phyloP scores from a whole-genome alignment of 1,284 basidiomycete genomes.

The Cryptococcus sp. region DNA sequence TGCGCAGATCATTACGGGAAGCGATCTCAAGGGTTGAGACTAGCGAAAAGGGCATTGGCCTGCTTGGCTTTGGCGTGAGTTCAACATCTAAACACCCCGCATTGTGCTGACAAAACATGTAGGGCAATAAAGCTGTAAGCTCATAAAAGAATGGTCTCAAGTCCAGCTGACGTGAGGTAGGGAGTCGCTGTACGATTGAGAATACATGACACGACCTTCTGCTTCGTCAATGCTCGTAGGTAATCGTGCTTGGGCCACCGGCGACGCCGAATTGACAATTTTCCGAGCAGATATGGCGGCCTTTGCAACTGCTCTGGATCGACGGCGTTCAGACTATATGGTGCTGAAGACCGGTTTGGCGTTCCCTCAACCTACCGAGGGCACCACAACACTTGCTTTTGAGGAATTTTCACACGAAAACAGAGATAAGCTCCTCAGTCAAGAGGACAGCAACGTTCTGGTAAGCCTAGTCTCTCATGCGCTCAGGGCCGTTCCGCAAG shows the following conservation, averaged over 20 bases:
- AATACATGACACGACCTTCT: constrained; percentile 51
- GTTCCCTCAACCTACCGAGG: constrained; percentile 27
- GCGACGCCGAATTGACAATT: constrained; percentile 39
- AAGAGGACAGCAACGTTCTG: constrained; percentile 39
- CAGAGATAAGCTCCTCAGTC: constrained; percentile 14
- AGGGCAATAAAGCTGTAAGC: constrained; percentile 23
- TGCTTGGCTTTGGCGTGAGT: constrained; percentile 46
- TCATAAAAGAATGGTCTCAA: neutral
- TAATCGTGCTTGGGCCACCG: constrained; percentile 26
- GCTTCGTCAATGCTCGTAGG: constrained; percentile 62
- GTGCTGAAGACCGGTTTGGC: constrained; percentile 27
- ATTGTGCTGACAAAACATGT: neutral
- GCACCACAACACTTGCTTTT: constrained; percentile 29
- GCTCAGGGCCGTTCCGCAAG: no score
- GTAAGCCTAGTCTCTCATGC: constrained; percentile 15
- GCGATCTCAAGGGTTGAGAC: constrained; percentile 32
- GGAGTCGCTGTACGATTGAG: constrained; percentile 51
- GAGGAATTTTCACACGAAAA: constrained; percentile 38
- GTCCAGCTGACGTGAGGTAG: constrained; percentile 11
- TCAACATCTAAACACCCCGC: no score
- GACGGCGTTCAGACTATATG: constrained; percentile 44
- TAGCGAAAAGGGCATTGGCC: constrained; percentile 42
- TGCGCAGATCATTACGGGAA: constrained; percentile 49
- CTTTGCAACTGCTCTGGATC: constrained; percentile 58
- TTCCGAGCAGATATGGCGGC: constrained; percentile 57